These are phyloP conservation scores for Plasmodium gaboni DNA, from an alignment of 169 alveolate genomes.

Conservation along the genomic window DNA sequence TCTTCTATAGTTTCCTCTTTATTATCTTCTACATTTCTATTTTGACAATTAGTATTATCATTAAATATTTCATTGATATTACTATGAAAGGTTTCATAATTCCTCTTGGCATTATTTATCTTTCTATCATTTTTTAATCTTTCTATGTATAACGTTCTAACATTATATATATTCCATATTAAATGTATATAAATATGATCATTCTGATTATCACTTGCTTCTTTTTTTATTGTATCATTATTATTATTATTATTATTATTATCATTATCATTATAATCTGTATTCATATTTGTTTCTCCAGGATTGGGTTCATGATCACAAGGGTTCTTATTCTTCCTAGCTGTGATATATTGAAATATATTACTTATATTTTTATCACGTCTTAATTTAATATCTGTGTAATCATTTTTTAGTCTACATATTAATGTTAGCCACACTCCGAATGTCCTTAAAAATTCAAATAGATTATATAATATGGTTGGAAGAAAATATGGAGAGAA, in stretches of 20 bases:
- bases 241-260: background rate
- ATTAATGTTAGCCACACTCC: slow-evolving; percentile 45
- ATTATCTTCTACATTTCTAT: background rate
- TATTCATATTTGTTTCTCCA: background rate
- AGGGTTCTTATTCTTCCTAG: slow-evolving; percentile 1
- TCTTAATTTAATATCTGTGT: slow-evolving; percentile 17
- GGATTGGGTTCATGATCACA: background rate
- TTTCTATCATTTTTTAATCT: background rate
- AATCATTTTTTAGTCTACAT: slow-evolving; percentile 20
- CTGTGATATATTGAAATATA: slow-evolving; percentile 66
- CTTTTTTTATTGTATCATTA: background rate
- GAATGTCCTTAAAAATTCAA: slow-evolving; percentile 39
- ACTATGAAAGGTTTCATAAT: background rate
- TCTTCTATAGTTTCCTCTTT: background rate
- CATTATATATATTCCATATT: slow-evolving; percentile 42
- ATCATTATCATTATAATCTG: background rate
- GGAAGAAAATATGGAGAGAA: slow-evolving; percentile 36
- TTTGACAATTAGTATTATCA: background rate
- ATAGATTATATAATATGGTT: slow-evolving; percentile 17
- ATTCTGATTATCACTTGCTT: background rate
- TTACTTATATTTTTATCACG: slow-evolving; percentile 11
- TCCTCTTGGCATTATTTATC: slow-evolving; percentile 10
- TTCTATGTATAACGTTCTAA: slow-evolving; percentile 28
- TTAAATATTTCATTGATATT: background rate
- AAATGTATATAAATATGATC: slow-evolving; percentile 31